Percentiles rank a stretch among this genome's conserved stretches.
Conservation (phyloP, 176 grass and related monocot species). For the Aegilops speltoides region DNA sequence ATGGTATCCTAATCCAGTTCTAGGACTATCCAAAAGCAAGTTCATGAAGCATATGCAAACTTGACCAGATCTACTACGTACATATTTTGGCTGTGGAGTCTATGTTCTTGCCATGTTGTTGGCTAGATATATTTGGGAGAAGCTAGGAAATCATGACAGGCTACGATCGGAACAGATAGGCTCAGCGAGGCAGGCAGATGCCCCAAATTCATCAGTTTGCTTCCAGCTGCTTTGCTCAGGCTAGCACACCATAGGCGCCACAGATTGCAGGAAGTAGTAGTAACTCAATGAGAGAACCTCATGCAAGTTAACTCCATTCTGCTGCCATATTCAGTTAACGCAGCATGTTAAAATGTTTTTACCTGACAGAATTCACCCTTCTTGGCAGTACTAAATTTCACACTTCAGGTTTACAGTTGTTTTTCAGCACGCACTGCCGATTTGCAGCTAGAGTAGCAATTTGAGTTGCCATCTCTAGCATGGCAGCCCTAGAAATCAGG, state of each 20-base stretch:
- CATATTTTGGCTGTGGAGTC: background rate
- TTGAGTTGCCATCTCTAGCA: conserved; percentile 11
- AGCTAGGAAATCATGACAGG: conserved; percentile 14
- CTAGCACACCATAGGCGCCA: conserved; percentile 32
- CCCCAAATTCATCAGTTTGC: conserved; percentile 26
- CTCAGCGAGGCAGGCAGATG: conserved; percentile 27
- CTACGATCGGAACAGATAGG: conserved; percentile 32
- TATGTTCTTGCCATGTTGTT: background rate
- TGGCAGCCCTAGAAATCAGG: background rate
- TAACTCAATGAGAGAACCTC: background rate
- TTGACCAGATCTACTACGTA: background rate
- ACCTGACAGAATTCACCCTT: conserved; percentile 15
- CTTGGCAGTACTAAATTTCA: background rate
- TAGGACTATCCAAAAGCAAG: background rate
- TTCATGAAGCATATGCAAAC: background rate
- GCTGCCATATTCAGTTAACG: background rate
- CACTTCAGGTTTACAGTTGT: background rate
- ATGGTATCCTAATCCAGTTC: background rate
- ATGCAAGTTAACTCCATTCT: conserved; percentile 4
- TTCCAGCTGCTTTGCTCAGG: conserved; percentile 31
- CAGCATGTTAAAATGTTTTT: conserved; percentile 12
- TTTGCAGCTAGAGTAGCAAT: background rate
- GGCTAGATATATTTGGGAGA: background rate
- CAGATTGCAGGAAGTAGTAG: background rate
- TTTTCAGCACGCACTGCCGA: background rate